Base-by-base conservation (phyloP, 2,329 filamentous ascomycete genomes). In the Aspergillus spinulosporus region DNA sequence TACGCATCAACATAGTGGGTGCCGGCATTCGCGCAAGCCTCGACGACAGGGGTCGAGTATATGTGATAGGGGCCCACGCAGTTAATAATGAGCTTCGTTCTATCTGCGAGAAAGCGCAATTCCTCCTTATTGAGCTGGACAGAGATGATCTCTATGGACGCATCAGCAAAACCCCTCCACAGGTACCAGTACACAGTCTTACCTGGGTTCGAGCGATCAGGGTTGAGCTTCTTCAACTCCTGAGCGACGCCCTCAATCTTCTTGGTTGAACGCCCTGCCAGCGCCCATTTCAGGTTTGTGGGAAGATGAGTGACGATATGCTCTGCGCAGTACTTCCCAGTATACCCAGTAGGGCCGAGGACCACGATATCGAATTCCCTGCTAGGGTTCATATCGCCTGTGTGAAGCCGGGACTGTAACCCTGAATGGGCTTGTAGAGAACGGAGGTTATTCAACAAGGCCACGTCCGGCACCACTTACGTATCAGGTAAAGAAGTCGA, bases 201-300 rank as follows among this genome's bases (percentile, higher is more conserved):
- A 89, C 88, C 84, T 67, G 92, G 91, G 52, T 84, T 81, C 36
- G 77, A 68, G 52, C 92, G 86, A 71, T 95, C 86, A 2, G 86
- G 79, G 68, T 89, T 89, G 57, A 88, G 66, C 55, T 76, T 70
- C 65, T 85, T 85, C 69, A 92, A 81, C 53, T 89, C 84, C 51
- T 85, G 78, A 5, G 86, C 84, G 8, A 97, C 74, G 40, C 76
- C 75, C 62, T 88, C 82, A 3, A 97, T 81, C 72, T 96, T 96
- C 48, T 80, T 77, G 48, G 81, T 77, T n/a, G 89, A 92, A 28
- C 92, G 88, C 31, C 92, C 92, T 45, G 91, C 90, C 54, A 97
- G 79, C 11, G 90, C 92, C 92, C 92, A 97, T 77, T 85, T 91
- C 59, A 96, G 73, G 69, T 90, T 84, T 14, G 88, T 90, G 0